These are phyloP conservation scores for Willaertia magna DNA, from an alignment of 208 protist genomes.

Conservation along the genomic window DNA sequence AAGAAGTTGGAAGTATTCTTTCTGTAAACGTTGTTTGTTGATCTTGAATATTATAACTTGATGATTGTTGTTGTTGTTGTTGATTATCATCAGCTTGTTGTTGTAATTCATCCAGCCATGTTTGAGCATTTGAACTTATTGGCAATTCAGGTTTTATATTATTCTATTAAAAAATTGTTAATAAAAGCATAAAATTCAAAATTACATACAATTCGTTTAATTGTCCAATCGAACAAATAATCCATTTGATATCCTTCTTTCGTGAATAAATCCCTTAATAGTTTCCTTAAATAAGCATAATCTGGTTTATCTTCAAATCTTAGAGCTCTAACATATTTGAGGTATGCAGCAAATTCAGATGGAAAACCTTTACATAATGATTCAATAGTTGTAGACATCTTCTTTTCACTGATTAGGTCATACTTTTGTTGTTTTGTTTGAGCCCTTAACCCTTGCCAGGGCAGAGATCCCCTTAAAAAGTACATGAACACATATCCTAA, in stretches of 20 bases:
- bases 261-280: slow-evolving; percentile 55
- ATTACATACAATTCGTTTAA: slow-evolving; percentile 13
- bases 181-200: neutral
- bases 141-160: neutral
- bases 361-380: slow-evolving; percentile 71
- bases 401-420: slow-evolving; percentile 92
- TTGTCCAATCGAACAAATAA: slow-evolving; percentile 96
- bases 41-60: neutral
- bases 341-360: neutral
- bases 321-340: neutral
- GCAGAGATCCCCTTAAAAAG: slow-evolving; percentile 91
- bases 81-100: neutral
- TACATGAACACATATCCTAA: slow-evolving; percentile 98
- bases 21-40: no score
- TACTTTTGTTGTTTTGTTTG: slow-evolving; percentile 97
- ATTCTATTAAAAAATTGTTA: neutral
- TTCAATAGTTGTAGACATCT: slow-evolving; percentile 86
- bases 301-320: slow-evolving; percentile 6
- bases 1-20: neutral
- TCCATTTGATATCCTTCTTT: slow-evolving; percentile 91
- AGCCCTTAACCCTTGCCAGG: slow-evolving; percentile 93
- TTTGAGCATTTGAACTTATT: neutral
- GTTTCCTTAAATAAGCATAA: neutral
- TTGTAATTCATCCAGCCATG: neutral
- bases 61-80: neutral